Evolutionary conservation across 768 basidiomycete genomes (phyloP), one percentile per base, ranked within the genome.

Genomic region (Leucosporidium yakuticum): DNA sequence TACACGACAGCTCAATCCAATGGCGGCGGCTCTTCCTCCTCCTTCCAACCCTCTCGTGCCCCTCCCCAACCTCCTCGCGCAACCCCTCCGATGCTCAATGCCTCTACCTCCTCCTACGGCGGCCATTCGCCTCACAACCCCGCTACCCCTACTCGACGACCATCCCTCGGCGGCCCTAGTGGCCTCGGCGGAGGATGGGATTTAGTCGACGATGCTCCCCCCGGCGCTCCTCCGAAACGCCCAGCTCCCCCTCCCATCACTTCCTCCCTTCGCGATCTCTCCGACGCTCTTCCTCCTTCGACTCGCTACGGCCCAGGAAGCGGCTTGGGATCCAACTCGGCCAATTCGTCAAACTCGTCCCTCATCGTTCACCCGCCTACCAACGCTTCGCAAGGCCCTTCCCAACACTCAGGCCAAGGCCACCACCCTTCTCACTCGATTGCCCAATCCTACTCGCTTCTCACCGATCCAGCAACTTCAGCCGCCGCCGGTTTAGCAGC

Each of bases 401-500:
- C 54, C 11, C 21, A 20, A 4, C 55, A 31, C 23, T 39, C 29
- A 15, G 14, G 8, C 2, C 39, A 44, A 44, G 39, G 39, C 2
- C 39, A 44, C 17, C 32, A 31, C 4, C 49, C 64, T 32, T n/a
- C 21, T 20, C 67, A 51, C 31, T 68, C 67, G 15, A 27, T 64
- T 32, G 55, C 63, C 27, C 34, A 59, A 29, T 56, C 29, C 48
- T 67, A 65, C 62, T 67, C 64, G 29, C 61, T 74, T n/a, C 53
- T 74, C 27, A 67, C 61, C 23, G 70, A 74, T 60, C 73, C 73
- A 1, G 73, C 67, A 19, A 74, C 73, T 8, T 23, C 44, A 14
- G 73, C 73, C 7, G 73, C 73, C 31, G 66, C 73, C 23, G 60
- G 59, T 20, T 47, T 59, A 23, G 58, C 49, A 11, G 55, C 55